Evolutionary conservation across 2,329 filamentous ascomycete genomes (phyloP).

Genomic region (Huntiella decipiens): DNA sequence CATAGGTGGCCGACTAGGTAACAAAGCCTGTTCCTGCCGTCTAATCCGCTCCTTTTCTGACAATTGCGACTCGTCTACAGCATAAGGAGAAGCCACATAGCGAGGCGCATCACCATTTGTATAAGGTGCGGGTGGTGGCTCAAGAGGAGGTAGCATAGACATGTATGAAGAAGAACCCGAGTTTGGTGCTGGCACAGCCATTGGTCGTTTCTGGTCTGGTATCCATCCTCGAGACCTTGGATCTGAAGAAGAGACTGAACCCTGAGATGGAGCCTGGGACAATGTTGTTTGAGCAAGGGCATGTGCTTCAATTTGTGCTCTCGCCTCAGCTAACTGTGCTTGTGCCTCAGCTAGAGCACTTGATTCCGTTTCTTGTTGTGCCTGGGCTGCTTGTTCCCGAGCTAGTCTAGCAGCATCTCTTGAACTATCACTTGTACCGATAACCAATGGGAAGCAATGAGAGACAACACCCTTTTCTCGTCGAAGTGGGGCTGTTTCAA

Average conservation of each 20-base stretch:
- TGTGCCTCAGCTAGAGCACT: constrained; percentile 2
- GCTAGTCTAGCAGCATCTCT: constrained; percentile 10
- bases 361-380: constrained; percentile 4
- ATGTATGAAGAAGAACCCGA: constrained; percentile 5
- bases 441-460: constrained; percentile 66
- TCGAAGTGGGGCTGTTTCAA: constrained; percentile 71
- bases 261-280: neutral
- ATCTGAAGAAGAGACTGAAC: constrained; percentile 18
- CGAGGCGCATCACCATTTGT: constrained; percentile 40
- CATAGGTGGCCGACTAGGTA: constrained; percentile 54
- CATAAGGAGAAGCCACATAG: constrained; percentile 40
- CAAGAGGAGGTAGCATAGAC: constrained; percentile 2
- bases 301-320: no score
- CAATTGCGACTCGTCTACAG: constrained; percentile 40
- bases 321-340: neutral
- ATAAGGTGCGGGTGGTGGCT: constrained; percentile 16
- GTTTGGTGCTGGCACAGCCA: constrained; percentile 5
- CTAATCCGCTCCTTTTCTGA: constrained; percentile 69
- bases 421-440: constrained; percentile 68
- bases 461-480: constrained; percentile 85
- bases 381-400: constrained; percentile 13
- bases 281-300: neutral
- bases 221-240: constrained; percentile 13
- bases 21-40: constrained; percentile 55
- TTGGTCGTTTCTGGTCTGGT: constrained; percentile 7